Evolutionary conservation across 805 yeast genomes (phyloP), one percentile per base, ranked within the genome.

Genomic region (Clavispora vitiphila): DNA sequence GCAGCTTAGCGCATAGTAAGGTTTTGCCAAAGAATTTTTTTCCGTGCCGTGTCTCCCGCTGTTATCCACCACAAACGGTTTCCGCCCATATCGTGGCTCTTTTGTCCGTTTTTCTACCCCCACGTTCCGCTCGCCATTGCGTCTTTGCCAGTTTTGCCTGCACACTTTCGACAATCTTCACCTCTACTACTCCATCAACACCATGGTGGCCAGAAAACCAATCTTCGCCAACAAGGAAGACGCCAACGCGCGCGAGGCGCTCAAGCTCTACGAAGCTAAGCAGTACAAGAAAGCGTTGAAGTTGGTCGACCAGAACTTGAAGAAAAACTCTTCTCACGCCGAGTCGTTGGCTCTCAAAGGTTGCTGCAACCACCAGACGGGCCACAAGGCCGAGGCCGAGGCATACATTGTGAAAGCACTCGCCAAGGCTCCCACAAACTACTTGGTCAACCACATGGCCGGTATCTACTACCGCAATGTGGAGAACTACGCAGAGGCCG

Each of bases 271-370:
- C 56, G 98, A 93, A 58, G 60, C 74, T 37, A 88, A 86, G 60
- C 89, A 88, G 61, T 90, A 90, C 70, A 86, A 86, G 59, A 89
- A 91, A 55, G 79, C 96, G 1, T 64, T 90, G 53, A 86, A 86
- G 58, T 58, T 81, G 22, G 76, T 87, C 34, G 97, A 93, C 39
- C 67, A 76, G 26, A 76, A 86, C 51, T 63, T 91, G 55, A 86
- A 87, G 69, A 87, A 86, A 55, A 80, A 80, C 55, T 73, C 87
- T 12, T 71, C 69, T 38, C 89, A 86, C 61, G 83, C 89, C 21
- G 95, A 87, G 55, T 79, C 95, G 3, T 65, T 86, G 41, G 87
- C 96, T 3, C 71, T 93, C 55, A 91, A 91, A 63, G 98, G 95
- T 2, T 71, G 95, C 40, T 67, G 79, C 43, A 65, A 82, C 47